These are phyloP conservation scores for Dacryopinax primogenitus DNA, from an alignment of 768 basidiomycete species.

Conservation along the genomic window DNA sequence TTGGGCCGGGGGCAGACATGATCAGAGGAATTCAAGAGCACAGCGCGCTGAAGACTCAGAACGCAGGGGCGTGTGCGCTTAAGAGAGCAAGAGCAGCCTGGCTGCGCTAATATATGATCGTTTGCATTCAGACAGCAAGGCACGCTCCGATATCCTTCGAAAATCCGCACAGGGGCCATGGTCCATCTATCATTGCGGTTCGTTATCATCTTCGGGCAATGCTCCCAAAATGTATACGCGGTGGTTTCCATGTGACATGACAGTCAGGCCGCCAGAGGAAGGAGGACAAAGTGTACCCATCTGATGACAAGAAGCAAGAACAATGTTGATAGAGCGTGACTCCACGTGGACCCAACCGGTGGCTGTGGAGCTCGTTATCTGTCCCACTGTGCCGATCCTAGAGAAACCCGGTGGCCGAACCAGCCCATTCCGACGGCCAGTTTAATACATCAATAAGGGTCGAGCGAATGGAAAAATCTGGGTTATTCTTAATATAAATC, in stretches of 20 bases:
- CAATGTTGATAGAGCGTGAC: not conserved
- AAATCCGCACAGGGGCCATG: not conserved
- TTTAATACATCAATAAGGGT: not conserved
- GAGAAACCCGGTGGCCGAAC: slow-evolving; percentile 2
- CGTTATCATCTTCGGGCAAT: not conserved
- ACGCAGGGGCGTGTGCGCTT: not conserved
- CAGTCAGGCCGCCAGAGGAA: not conserved
- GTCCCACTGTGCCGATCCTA: not conserved
- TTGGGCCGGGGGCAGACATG: not conserved
- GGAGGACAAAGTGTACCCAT: not conserved
- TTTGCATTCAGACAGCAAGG: not conserved
- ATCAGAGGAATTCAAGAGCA: not conserved
- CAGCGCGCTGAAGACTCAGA: not conserved
- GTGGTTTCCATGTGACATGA: not conserved
- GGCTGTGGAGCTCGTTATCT: not conserved
- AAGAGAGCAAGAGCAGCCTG: not conserved
- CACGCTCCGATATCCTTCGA: not conserved
- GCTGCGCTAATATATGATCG: not conserved
- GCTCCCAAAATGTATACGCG: not conserved
- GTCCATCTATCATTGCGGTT: not conserved
- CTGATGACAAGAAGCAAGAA: not conserved
- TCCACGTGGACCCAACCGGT: not conserved
- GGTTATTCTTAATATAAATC: not conserved
- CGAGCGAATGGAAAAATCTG: not conserved
- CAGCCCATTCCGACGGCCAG: not conserved